A percentile compares a stretch with the other conserved stretches of the same genome.
Evolutionary conservation across 768 basidiomycete species (phyloP).

Genomic region (Galerina marginata): DNA sequence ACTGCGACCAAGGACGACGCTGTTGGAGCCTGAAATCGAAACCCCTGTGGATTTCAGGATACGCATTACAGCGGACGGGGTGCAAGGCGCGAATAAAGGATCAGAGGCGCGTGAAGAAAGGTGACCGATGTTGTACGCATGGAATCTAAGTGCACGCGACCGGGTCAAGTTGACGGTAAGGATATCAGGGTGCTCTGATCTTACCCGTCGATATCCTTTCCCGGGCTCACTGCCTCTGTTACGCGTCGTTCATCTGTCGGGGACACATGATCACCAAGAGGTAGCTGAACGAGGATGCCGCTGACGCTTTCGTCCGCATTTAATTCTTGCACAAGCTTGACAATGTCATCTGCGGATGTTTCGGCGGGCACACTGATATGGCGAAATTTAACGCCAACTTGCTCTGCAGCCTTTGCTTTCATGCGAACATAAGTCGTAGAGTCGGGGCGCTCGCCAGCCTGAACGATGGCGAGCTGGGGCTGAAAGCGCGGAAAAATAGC

Average conservation of each 20-base stretch:
- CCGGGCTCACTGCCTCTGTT: conserved; percentile 92
- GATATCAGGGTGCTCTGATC: conserved; percentile 22
- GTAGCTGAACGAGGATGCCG: conserved; percentile 95
- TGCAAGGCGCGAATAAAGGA: conserved; percentile 94
- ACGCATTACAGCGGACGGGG: conserved; percentile 90
- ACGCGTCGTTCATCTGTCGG: conserved; percentile 86
- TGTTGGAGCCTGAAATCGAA: conserved; percentile 74
- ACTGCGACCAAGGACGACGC: conserved; percentile 94
- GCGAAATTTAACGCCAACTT: conserved; percentile 88
- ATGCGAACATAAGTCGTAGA: conserved; percentile 94
- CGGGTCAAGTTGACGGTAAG: background rate
- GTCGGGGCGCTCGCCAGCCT: conserved; percentile 91
- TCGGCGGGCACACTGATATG: conserved; percentile 78
- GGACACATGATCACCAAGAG: conserved; percentile 82
- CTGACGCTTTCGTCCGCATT: conserved; percentile 83
- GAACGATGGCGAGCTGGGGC: conserved; percentile 90
- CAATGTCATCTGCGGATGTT: conserved; percentile 74
- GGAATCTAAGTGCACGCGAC: conserved; percentile 66
- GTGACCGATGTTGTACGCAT: conserved; percentile 97
- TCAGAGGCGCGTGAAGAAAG: conserved; percentile 87
- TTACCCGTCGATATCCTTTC: conserved; percentile 97
- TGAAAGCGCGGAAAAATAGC: conserved; percentile 84
- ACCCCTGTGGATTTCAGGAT: conserved; percentile 89
- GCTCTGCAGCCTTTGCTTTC: conserved; percentile 95
- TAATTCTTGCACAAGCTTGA: conserved; percentile 77